phyloP scores from a whole-genome alignment of 306 rosid species.

The Cucurbita moschata region DNA sequence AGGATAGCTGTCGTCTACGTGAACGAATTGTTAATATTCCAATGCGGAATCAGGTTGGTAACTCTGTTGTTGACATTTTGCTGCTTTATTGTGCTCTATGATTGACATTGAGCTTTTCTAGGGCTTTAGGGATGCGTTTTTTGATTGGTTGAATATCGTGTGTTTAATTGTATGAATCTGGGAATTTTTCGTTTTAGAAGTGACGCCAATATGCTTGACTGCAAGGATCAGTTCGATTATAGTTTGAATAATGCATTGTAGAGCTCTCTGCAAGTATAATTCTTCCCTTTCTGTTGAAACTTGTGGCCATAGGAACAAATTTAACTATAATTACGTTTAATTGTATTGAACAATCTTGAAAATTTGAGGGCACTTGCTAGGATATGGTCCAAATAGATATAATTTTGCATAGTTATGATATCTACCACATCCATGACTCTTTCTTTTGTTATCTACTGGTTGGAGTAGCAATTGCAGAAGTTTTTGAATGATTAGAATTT shows the following conservation, averaged over 20 bases:
- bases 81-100: neutral
- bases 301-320: neutral
- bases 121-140: neutral
- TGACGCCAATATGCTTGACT: neutral
- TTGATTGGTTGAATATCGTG: neutral
- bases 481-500: neutral
- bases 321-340: neutral
- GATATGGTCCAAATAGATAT: neutral
- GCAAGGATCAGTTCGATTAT: neutral
- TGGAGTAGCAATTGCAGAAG: neutral
- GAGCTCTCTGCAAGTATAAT: neutral
- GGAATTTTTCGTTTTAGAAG: neutral
- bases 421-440: neutral
- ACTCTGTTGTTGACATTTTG: neutral
- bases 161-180: neutral
- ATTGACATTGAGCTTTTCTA: neutral
- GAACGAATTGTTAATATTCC: constrained; percentile 42
- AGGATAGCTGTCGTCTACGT: constrained; percentile 16
- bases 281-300: neutral
- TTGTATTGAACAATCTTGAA: neutral
- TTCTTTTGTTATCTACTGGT: neutral
- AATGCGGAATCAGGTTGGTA: constrained; percentile 47
- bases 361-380: neutral
- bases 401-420: neutral
- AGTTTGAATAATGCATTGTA: neutral